These are phyloP conservation scores for Tolypocladium album DNA, from an alignment of 2,329 filamentous ascomycete species.

Conservation along the genomic window DNA sequence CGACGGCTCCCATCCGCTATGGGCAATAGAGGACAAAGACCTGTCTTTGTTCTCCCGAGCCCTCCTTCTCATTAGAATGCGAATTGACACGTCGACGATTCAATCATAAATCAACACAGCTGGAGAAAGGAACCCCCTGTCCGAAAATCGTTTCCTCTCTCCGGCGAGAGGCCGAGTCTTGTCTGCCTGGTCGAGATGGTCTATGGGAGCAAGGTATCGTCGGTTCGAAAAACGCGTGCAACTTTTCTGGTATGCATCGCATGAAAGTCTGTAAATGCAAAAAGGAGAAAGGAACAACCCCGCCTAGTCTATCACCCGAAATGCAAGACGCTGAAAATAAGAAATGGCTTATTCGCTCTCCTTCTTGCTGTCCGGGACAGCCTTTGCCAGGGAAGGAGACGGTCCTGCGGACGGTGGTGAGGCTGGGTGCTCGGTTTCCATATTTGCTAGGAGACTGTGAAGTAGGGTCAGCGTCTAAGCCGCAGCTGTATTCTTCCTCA, in stretches of 20 bases:
- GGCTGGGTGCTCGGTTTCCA: slow-evolving; percentile 52
- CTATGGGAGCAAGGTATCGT: slow-evolving; percentile 41
- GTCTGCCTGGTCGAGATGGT: slow-evolving; percentile 23
- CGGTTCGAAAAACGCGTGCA: slow-evolving; percentile 30
- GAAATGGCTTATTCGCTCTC: slow-evolving; percentile 29
- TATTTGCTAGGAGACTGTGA: slow-evolving; percentile 44
- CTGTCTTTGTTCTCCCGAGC: neutral
- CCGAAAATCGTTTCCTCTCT: slow-evolving; percentile 9
- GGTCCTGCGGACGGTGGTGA: slow-evolving; percentile 61
- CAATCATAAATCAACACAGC: slow-evolving; percentile 5
- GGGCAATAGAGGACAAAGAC: neutral
- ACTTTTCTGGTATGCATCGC: slow-evolving; percentile 36
- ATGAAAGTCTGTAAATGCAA: slow-evolving; percentile 39
- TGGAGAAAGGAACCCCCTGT: slow-evolving; percentile 6
- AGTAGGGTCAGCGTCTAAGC: slow-evolving; percentile 1
- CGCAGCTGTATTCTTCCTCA: slow-evolving; percentile 1
- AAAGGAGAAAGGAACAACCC: slow-evolving; percentile 23
- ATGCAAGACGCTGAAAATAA: slow-evolving; percentile 31
- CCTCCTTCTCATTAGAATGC: neutral
- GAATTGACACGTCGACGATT: neutral
- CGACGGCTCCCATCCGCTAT: neutral
- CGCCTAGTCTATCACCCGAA: slow-evolving; percentile 41
- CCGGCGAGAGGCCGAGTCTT: slow-evolving; percentile 15
- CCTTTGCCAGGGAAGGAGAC: slow-evolving; percentile 56
- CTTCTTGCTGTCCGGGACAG: slow-evolving; percentile 46